Evolutionary conservation across 805 yeast genomes (phyloP).

Genomic region (Monosporozyma servazzii): DNA sequence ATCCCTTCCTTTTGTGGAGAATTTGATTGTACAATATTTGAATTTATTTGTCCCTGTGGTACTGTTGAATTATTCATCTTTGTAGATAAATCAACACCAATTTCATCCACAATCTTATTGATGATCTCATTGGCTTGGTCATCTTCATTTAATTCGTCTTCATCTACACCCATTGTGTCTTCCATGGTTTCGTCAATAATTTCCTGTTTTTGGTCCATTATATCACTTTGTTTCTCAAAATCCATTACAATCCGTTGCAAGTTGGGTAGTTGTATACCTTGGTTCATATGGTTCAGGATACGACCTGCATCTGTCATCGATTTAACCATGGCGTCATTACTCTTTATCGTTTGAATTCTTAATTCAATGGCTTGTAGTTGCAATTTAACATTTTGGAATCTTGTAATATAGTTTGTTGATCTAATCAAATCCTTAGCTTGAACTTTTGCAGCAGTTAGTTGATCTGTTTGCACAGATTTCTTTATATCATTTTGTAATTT

Average conservation of each 20-base stretch:
- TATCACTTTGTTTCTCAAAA: constrained; percentile 85
- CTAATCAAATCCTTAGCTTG: constrained; percentile 94
- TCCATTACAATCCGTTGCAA: constrained; percentile 87
- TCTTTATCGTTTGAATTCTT: constrained; percentile 82
- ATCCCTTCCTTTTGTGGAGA: constrained; percentile 23
- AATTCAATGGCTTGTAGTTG: constrained; percentile 91
- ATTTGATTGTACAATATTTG: constrained; percentile 4
- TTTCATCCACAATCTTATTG: constrained; percentile 85
- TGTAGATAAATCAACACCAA: constrained; percentile 73
- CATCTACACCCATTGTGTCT: constrained; percentile 89
- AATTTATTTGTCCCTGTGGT: constrained; percentile 31
- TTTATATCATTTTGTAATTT: constrained; percentile 77
- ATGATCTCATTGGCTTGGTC: constrained; percentile 89
- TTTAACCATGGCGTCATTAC: constrained; percentile 89
- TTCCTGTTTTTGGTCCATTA: constrained; percentile 98
- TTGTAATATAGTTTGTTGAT: constrained; percentile 69
- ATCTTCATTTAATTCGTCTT: constrained; percentile 57
- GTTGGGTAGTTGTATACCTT: constrained; percentile 84
- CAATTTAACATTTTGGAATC: constrained; percentile 88
- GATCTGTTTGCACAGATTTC: constrained; percentile 85
- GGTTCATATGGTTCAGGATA: constrained; percentile 77
- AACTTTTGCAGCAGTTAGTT: constrained; percentile 78
- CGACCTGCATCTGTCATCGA: constrained; percentile 92
- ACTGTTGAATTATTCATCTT: constrained; percentile 38
- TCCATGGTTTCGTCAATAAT: constrained; percentile 98